A percentile compares a stretch with the other conserved stretches of the same genome.
These are phyloP conservation scores for Sporisorium exsertum DNA, from an alignment of 1,284 basidiomycete genomes.

Conservation along the genomic window DNA sequence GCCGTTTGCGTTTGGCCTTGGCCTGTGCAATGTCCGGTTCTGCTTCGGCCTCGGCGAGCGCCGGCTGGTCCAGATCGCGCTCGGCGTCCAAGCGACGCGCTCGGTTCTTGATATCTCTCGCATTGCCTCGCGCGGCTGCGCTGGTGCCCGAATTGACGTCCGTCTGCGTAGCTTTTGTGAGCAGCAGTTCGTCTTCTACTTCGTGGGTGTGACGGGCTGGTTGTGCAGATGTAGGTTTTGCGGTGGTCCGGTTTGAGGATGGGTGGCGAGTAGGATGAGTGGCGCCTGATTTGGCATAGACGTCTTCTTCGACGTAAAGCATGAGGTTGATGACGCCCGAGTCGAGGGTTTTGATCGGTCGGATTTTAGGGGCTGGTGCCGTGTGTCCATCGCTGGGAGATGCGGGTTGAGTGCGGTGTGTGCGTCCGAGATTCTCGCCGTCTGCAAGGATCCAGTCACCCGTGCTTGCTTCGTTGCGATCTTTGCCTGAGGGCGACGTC, in stretches of 20 bases:
- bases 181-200: constrained; percentile 27
- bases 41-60: constrained; percentile 25
- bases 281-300: constrained; percentile 36
- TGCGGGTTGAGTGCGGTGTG: neutral
- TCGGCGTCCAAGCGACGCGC: constrained; percentile 40
- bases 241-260: neutral
- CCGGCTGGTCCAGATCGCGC: constrained; percentile 45
- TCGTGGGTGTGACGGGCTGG: neutral
- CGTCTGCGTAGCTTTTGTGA: constrained; percentile 38
- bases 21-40: constrained; percentile 31
- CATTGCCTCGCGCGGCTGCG: constrained; percentile 11
- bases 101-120: constrained; percentile 33
- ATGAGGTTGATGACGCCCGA: constrained; percentile 51
- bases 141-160: constrained; percentile 16
- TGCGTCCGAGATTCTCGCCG: constrained; percentile 25
- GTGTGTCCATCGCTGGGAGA: neutral
- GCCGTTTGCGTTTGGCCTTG: constrained; percentile 40
- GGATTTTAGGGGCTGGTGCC: constrained; percentile 26
- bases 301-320: constrained; percentile 52
- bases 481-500: constrained; percentile 17
- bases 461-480: constrained; percentile 27
- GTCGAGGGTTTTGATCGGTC: constrained; percentile 51
- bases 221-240: constrained; percentile 28
- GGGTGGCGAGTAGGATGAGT: neutral
- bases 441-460: constrained; percentile 52